phyloP scores from a whole-genome alignment of 768 basidiomycete species.

The Leccinum variicolor region DNA sequence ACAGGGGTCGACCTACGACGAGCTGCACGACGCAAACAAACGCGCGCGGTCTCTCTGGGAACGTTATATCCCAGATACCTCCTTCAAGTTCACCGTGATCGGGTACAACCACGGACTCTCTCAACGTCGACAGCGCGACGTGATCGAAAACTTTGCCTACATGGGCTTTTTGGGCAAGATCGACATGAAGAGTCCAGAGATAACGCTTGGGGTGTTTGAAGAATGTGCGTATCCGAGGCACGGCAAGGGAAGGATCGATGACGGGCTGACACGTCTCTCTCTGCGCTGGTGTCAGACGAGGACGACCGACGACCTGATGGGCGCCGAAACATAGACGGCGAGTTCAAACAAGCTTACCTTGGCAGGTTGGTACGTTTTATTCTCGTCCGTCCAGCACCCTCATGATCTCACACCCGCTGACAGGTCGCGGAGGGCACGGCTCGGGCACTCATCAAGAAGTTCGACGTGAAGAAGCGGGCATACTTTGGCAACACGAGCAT shows the following conservation, averaged over 20 bases:
- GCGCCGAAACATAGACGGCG: slow-evolving; percentile 59
- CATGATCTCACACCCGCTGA: neutral
- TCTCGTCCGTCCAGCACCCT: neutral
- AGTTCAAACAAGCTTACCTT: slow-evolving; percentile 71
- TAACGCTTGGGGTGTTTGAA: slow-evolving; percentile 74
- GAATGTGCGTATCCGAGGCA: slow-evolving; percentile 60
- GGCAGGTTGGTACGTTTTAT: slow-evolving; percentile 74
- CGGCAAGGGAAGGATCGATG: neutral
- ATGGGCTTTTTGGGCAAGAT: slow-evolving; percentile 83
- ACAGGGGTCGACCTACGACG: slow-evolving; percentile 63
- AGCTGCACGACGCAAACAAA: slow-evolving; percentile 58
- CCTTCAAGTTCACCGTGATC: slow-evolving; percentile 78
- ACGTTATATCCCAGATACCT: slow-evolving; percentile 57
- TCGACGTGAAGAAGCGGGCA: slow-evolving; percentile 84
- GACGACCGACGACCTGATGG: slow-evolving; percentile 46
- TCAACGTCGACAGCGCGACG: slow-evolving; percentile 55
- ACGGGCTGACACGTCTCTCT: neutral
- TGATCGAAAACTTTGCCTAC: slow-evolving; percentile 80
- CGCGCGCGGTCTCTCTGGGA: slow-evolving; percentile 49
- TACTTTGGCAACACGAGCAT: slow-evolving; percentile 98
- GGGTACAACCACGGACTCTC: slow-evolving; percentile 75
- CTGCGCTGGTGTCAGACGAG: slow-evolving; percentile 37
- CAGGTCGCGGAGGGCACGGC: slow-evolving; percentile 64
- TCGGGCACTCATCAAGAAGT: slow-evolving; percentile 61
- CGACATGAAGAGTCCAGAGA: slow-evolving; percentile 75